phyloP scores from a whole-genome alignment of 108 stramenopile genomes.

The Cyclostephanos tholiformis region DNA sequence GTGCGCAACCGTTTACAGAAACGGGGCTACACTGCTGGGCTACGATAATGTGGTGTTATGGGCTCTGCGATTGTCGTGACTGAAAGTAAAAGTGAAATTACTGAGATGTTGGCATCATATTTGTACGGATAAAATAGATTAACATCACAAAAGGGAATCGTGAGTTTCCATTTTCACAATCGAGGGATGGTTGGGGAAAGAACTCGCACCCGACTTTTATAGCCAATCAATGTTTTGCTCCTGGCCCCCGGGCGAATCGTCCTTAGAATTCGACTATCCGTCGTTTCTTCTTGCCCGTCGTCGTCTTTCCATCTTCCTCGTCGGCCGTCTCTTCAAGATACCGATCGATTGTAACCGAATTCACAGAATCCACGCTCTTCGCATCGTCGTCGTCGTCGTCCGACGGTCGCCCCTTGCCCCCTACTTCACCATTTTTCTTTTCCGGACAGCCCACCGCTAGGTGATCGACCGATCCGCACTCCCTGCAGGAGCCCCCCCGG shows the following conservation, averaged over 20 bases:
- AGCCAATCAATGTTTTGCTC: background rate
- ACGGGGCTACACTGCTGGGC: slow-evolving; percentile 29
- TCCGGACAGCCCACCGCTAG: slow-evolving; percentile 61
- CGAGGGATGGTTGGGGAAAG: no score
- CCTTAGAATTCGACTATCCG: slow-evolving; percentile 28
- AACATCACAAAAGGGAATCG: background rate
- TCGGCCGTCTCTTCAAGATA: slow-evolving; percentile 21
- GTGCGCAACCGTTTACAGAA: slow-evolving; percentile 42
- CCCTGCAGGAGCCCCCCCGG: slow-evolving; percentile 71
- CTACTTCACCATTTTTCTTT: slow-evolving; percentile 38
- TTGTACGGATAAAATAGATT: background rate
- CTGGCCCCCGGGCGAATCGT: background rate
- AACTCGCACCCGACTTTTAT: no score
- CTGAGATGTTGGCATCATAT: no score
- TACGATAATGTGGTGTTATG: background rate
- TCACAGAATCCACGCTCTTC: slow-evolving; percentile 1
- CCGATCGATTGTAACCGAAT: slow-evolving; percentile 35
- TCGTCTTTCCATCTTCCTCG: background rate
- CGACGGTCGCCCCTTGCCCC: background rate
- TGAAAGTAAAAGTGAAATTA: no score
- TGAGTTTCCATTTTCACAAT: background rate
- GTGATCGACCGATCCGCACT: slow-evolving; percentile 71
- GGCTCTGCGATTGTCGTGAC: no score
- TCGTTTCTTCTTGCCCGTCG: slow-evolving; percentile 18
- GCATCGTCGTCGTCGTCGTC: slow-evolving; percentile 19